Evolutionary conservation across 2,329 filamentous ascomycete species (phyloP).

Genomic region (Fusarium continuum): DNA sequence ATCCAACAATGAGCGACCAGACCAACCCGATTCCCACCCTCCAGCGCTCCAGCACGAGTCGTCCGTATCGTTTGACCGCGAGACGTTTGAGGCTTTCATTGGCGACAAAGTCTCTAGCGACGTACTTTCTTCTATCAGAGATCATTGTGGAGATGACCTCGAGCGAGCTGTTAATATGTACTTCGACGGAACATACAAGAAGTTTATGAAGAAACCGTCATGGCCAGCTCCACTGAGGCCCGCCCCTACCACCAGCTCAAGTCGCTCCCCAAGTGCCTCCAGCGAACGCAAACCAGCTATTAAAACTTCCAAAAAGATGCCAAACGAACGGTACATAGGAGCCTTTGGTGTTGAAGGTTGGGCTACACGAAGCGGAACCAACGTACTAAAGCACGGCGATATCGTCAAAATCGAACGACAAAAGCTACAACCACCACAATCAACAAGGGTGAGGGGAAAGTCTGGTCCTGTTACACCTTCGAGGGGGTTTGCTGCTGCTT

Average conservation of each 20-base stretch:
- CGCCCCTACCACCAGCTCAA: slow-evolving; percentile 1
- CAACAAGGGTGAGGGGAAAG: slow-evolving; percentile 56
- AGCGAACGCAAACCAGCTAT: slow-evolving; percentile 18
- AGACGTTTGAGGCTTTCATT: slow-evolving; percentile 67
- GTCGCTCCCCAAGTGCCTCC: slow-evolving; percentile 9
- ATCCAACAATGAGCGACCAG: slow-evolving; percentile 18
- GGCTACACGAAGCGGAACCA: slow-evolving; percentile 84
- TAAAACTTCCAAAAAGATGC: slow-evolving; percentile 43
- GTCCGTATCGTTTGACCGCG: slow-evolving; percentile 61
- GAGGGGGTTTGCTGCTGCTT: slow-evolving; percentile 59
- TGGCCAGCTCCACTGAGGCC: slow-evolving; percentile 9
- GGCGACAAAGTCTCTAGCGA: slow-evolving; percentile 64
- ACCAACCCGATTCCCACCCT: slow-evolving; percentile 9
- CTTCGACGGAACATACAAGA: slow-evolving; percentile 74
- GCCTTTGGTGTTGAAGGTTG: slow-evolving; percentile 92
- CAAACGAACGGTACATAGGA: slow-evolving; percentile 77
- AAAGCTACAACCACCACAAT: slow-evolving; percentile 70
- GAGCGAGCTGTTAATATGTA: slow-evolving; percentile 75
- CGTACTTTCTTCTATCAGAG: slow-evolving; percentile 60
- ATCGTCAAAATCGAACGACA: slow-evolving; percentile 86
- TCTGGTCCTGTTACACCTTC: slow-evolving; percentile 48
- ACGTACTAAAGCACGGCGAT: slow-evolving; percentile 82
- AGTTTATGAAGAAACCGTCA: slow-evolving; percentile 48
- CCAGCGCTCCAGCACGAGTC: slow-evolving; percentile 34
- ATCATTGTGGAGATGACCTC: slow-evolving; percentile 65